Evolutionary conservation across 192 early-diverging fungal genomes (phyloP), one percentile per base, ranked within the genome.

Genomic region (Glomus cerebriforme): DNA sequence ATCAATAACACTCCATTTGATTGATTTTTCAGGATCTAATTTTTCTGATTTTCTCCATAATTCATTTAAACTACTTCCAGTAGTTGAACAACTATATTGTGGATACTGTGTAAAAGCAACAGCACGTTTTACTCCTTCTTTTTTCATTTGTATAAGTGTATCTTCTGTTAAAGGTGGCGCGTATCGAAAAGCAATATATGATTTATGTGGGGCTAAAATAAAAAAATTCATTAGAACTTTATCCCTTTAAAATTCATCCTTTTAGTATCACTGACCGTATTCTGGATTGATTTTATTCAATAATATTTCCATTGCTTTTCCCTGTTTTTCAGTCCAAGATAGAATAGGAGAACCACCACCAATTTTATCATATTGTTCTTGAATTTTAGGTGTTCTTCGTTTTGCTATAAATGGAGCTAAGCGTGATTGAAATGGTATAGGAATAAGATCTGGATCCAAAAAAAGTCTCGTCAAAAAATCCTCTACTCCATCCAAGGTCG

Each of bases 1-100:
- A 81, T 99, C 97, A 75, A 99, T 96, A n/a, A 97, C 93, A 79
- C 94, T 96, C 96, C 96, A 99, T 80, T 90, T 82, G 24, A 99
- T 88, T 59, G 85, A 85, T 34, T 85, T 81, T 7, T 88, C 81
- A 68, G 92, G 90, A 74, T 95, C 94, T 1, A 84, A 79, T 13
- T 79, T 70, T 81, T 90, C 82, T 34, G 95, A 83, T 9, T 84
- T 83, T 31, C 91, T 87, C 71, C 89, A 92, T 10, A 99, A 87
- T 84, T 97, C 95, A 81, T 97, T 99, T 75, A 99, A 84, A 76
- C 93, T 95, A 80, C 91, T 92, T 54, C 97, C 97, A 0, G 96
- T 97, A 24, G 96, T 97, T 13, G 95, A 95, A 79, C 96, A 96
- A n/a, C 94, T 96, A 84, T 95, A 97, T 86, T 99, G 97, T 62